phyloP scores from a whole-genome alignment of 306 rosid species.

The Cicer arietinum region DNA sequence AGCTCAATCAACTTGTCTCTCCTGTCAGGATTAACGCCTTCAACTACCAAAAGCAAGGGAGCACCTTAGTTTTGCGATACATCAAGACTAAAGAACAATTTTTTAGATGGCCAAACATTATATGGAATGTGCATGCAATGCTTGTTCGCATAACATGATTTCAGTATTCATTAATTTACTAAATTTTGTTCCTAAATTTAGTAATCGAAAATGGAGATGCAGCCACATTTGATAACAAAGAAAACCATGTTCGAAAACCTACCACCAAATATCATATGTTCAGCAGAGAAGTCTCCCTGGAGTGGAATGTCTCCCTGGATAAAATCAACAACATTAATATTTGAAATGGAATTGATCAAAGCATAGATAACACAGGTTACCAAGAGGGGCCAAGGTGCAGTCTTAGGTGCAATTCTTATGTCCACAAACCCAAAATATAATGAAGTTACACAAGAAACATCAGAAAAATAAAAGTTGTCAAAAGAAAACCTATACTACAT shows the following conservation, averaged over 20 bases:
- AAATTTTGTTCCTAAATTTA: neutral
- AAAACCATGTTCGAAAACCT: constrained; percentile 42
- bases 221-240: constrained; percentile 34
- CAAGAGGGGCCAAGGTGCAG: neutral
- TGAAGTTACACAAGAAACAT: constrained; percentile 5
- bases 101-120: constrained; percentile 27
- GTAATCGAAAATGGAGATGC: constrained; percentile 7
- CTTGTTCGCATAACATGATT: constrained; percentile 25
- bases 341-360: constrained; percentile 43
- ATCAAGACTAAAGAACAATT: constrained; percentile 31
- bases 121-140: constrained; percentile 19
- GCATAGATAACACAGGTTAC: constrained; percentile 12
- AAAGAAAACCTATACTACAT: constrained; percentile 14
- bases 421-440: neutral
- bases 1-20: constrained; percentile 85
- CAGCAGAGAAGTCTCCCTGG: constrained; percentile 98
- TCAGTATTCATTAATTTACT: constrained; percentile 5
- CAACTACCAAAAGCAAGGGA: constrained; percentile 64
- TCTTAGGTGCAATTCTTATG: constrained; percentile 3
- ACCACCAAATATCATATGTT: constrained; percentile 99
- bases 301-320: constrained; percentile 94
- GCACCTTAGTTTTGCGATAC: constrained; percentile 21
- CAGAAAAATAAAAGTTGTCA: neutral
- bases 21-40: constrained; percentile 82
- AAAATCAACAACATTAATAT: constrained; percentile 35